Percentiles rank a stretch among this genome's conserved stretches.
Conservation (phyloP, 2,329 filamentous ascomycete species). For the Penicillium sp. region DNA sequence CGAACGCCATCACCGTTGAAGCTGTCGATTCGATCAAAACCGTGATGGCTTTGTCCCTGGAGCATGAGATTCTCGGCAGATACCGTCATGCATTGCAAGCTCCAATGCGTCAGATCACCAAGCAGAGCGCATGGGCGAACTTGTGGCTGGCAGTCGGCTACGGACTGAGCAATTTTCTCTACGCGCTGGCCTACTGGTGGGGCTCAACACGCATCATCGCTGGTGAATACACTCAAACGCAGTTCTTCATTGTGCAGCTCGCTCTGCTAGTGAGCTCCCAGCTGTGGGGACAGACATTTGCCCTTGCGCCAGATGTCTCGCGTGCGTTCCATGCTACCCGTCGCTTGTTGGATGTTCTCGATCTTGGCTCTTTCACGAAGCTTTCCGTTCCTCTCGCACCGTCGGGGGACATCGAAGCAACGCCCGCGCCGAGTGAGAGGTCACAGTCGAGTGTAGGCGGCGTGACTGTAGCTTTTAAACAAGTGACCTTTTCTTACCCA, state of each 20-base stretch:
- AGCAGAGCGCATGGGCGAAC: constrained; percentile 48
- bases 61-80: constrained; percentile 49
- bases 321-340: constrained; percentile 63
- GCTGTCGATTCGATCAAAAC: constrained; percentile 55
- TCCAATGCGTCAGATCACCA: constrained; percentile 51
- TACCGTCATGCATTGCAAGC: constrained; percentile 48
- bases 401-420: constrained; percentile 3
- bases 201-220: constrained; percentile 68
- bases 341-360: constrained; percentile 52
- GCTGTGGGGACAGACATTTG: constrained; percentile 72
- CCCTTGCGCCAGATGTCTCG: constrained; percentile 70
- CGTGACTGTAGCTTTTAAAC: constrained; percentile 54
- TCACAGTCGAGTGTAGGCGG: constrained; percentile 22
- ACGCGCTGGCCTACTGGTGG: constrained; percentile 79
- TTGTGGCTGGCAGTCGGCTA: constrained; percentile 48
- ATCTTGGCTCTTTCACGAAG: constrained; percentile 26
- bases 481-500: constrained; percentile 67
- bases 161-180: constrained; percentile 62
- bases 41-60: constrained; percentile 53
- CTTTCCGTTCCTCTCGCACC: neutral
- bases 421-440: neutral
- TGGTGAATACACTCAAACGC: constrained; percentile 65
- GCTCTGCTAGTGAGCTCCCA: constrained; percentile 71
- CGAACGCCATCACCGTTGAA: constrained; percentile 53
- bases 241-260: constrained; percentile 72